Conservation (phyloP, 2,329 filamentous ascomycete species). For the Boeremia lycopersici region DNA sequence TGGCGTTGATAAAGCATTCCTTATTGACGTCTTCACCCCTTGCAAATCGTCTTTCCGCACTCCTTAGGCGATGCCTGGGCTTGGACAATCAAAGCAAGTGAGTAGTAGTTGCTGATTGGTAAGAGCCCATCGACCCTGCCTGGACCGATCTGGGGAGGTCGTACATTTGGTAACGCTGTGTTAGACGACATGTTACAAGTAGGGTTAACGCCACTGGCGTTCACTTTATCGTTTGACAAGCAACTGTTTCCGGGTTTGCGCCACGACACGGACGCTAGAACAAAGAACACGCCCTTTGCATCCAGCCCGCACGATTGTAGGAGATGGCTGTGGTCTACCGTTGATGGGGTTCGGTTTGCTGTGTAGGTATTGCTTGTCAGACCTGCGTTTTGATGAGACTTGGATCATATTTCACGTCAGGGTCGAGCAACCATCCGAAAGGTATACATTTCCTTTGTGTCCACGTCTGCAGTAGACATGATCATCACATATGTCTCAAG, state of each 20-base stretch:
- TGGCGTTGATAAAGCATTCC: neutral
- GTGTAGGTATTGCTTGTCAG: too few relatives aligned
- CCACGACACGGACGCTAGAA: neutral
- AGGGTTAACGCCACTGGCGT: constrained; percentile 6
- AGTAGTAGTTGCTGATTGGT: too few relatives aligned
- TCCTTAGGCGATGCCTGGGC: too few relatives aligned
- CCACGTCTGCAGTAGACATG: too few relatives aligned
- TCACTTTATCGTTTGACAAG: neutral
- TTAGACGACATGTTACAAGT: neutral
- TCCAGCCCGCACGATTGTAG: neutral
- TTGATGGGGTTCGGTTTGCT: too few relatives aligned
- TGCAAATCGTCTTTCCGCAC: neutral
- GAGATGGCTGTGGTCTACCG: too few relatives aligned
- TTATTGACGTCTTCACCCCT: neutral
- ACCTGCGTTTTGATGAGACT: too few relatives aligned
- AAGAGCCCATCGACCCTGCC: neutral
- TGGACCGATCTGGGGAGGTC: neutral
- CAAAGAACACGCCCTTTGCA: neutral
- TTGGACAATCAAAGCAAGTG: too few relatives aligned
- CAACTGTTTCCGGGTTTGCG: neutral
- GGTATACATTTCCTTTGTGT: too few relatives aligned
- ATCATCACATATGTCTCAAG: too few relatives aligned
- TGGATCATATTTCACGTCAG: too few relatives aligned
- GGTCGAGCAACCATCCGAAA: too few relatives aligned
- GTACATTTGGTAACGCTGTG: neutral